Conservation (phyloP, 495 filamentous ascomycete species). For the Viridothelium virens region DNA sequence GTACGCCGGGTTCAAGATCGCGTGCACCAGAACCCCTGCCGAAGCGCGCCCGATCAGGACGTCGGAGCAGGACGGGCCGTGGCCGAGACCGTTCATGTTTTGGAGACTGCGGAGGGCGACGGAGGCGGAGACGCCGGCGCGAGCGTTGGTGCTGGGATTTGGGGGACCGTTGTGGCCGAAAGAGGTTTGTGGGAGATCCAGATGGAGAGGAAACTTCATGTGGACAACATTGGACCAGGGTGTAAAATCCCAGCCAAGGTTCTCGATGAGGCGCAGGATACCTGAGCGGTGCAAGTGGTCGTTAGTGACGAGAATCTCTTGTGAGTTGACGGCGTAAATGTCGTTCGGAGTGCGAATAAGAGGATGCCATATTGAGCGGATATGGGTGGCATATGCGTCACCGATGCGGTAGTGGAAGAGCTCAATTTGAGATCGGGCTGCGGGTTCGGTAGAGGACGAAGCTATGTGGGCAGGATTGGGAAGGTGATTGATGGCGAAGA, state of each 20-base stretch:
- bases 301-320: constrained; percentile 28
- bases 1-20: constrained; percentile 23
- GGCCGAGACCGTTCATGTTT: constrained; percentile 53
- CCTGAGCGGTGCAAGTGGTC: constrained; percentile 22
- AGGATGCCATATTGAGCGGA: constrained; percentile 19
- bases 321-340: constrained; percentile 20
- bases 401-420: constrained; percentile 21
- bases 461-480: constrained; percentile 34
- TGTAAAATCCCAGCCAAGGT: not conserved
- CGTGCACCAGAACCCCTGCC: constrained; percentile 34
- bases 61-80: constrained; percentile 36
- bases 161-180: constrained; percentile 16
- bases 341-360: constrained; percentile 28
- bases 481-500: constrained; percentile 54
- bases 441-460: not conserved
- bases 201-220: constrained; percentile 19
- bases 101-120: constrained; percentile 40
- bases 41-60: constrained; percentile 43
- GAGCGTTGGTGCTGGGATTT: constrained; percentile 19
- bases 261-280: not conserved
- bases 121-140: constrained; percentile 38
- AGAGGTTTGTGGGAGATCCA: too few relatives aligned
- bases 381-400: constrained; percentile 14
- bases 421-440: constrained; percentile 23
- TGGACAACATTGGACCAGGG: constrained; percentile 37